These are phyloP conservation scores for Pseudomonodictys pantanalensis DNA, from an alignment of 495 filamentous ascomycete species.

Conservation along the genomic window DNA sequence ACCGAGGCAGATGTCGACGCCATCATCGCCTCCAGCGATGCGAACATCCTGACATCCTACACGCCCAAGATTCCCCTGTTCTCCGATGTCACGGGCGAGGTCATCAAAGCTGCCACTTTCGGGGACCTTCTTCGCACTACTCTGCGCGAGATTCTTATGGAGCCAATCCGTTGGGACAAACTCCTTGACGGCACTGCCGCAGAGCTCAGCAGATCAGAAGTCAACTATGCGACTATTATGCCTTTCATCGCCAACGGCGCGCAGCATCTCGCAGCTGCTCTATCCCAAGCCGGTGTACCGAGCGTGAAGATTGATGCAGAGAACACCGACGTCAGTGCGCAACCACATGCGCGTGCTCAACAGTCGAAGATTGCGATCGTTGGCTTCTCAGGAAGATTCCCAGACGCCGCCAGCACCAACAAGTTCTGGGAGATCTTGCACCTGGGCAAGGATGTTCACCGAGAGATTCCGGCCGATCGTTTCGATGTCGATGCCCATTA, in stretches of 20 bases:
- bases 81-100: constrained; percentile 17
- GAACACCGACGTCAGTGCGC: constrained; percentile 5
- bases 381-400: constrained; percentile 36
- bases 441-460: constrained; percentile 27
- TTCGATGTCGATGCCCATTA: constrained; percentile 30
- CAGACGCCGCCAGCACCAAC: constrained; percentile 22
- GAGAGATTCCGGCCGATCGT: constrained; percentile 28
- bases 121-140: constrained; percentile 13
- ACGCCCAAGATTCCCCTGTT: constrained; percentile 18
- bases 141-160: constrained; percentile 14
- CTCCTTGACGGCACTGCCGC: constrained; percentile 12
- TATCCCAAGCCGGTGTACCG: constrained; percentile 5
- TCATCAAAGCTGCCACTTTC: constrained; percentile 6
- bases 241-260: constrained; percentile 16
- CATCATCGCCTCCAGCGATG: constrained; percentile 13
- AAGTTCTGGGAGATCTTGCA: constrained; percentile 35
- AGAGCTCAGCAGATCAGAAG: not conserved
- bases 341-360: not conserved
- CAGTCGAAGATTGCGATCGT: constrained; percentile 35
- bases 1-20: constrained; percentile 20
- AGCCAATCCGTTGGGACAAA: constrained; percentile 27
- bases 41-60: constrained; percentile 11
- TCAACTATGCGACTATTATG: constrained; percentile 2
- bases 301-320: constrained; percentile 13
- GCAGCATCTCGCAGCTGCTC: constrained; percentile 8